These are phyloP conservation scores for Penicillium odoratum DNA, from an alignment of 495 filamentous ascomycete species.

Conservation along the genomic window DNA sequence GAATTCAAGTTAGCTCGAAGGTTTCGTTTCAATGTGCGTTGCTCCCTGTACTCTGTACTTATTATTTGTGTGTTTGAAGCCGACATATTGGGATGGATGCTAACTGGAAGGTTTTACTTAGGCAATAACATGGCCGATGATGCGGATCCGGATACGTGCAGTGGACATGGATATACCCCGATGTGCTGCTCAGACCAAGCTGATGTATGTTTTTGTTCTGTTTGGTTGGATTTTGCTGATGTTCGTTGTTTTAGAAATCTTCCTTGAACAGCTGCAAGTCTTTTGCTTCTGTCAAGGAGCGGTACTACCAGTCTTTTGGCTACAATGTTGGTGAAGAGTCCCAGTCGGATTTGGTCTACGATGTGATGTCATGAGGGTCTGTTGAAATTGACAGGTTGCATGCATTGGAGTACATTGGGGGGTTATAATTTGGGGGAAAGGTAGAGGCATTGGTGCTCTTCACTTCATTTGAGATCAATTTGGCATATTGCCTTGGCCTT, in stretches of 20 bases:
- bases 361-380: conserved; percentile 18
- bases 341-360: conserved; percentile 22
- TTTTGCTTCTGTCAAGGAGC: conserved; percentile 27
- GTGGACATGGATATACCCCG: conserved; percentile 16
- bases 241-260: not conserved
- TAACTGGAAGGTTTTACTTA: not conserved
- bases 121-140: conserved; percentile 24
- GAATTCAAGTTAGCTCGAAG: conserved; percentile 25
- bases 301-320: conserved; percentile 21
- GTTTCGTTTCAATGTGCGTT: conserved; percentile 37
- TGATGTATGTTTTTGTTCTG: conserved; percentile 15
- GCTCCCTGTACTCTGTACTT: not conserved
- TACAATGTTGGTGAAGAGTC: conserved; percentile 9
- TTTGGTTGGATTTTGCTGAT: too few species aligned
- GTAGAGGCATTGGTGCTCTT: conserved; percentile 3
- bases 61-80: not conserved
- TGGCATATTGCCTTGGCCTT: conserved; percentile 12
- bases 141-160: conserved; percentile 22
- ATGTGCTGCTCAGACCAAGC: conserved; percentile 34
- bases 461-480: conserved; percentile 14
- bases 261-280: conserved; percentile 24
- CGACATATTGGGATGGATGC: too few species aligned
- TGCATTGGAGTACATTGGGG: not conserved
- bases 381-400: not conserved
- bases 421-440: not conserved